Evolutionary conservation across 2,329 filamentous ascomycete genomes (phyloP), one percentile per base, ranked within the genome.

Genomic region (Botryotinia calthae): DNA sequence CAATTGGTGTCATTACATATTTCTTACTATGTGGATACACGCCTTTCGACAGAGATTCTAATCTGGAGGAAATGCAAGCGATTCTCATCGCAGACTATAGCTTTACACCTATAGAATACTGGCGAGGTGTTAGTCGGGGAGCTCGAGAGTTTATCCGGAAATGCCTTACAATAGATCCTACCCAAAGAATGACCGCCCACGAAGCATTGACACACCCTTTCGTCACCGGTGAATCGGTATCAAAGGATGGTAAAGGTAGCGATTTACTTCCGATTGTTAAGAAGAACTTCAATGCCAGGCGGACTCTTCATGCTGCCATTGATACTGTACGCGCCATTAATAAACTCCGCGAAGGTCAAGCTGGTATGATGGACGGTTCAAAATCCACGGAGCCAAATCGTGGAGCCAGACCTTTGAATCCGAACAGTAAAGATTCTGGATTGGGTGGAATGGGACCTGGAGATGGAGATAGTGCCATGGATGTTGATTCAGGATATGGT

Each of bases 51-150:
- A 92, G 96, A 72, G 96, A 98, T 82, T 95, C 91, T 78, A 97
- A 99, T 83, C 91, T 98, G 80, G 96, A 99, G 85, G 96, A 99
- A 85, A 98, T 99, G 95, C 95, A 98, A 85, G 96, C 96, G 78
- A 99, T 99, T 81, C 89, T 98, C 72, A 93, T 94, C 75, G 96
- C 96, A 74, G 95, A 98, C 84, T 99, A 98, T 86, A 93, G 90
- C 80, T 99, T 98, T 83, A 95, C 93, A 6, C 96, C 96, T 1
- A 84, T 93, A 75, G 95, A 98, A 82, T 98, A 98, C 86, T 99
- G 96, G 96, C 92, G 95, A 75, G 94, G 93, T 74, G 95, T 99
- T 75, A 97, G 94, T 37, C 87, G 91, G 70, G 88, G 90, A 66
- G 93, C 95, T 59, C 93, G 97, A 79, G 93, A 97, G 78, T 99